A percentile compares a stretch with the other conserved stretches of the same genome.
phyloP scores from a whole-genome alignment of 2,329 filamentous ascomycete genomes.

The Capronia coronata region DNA sequence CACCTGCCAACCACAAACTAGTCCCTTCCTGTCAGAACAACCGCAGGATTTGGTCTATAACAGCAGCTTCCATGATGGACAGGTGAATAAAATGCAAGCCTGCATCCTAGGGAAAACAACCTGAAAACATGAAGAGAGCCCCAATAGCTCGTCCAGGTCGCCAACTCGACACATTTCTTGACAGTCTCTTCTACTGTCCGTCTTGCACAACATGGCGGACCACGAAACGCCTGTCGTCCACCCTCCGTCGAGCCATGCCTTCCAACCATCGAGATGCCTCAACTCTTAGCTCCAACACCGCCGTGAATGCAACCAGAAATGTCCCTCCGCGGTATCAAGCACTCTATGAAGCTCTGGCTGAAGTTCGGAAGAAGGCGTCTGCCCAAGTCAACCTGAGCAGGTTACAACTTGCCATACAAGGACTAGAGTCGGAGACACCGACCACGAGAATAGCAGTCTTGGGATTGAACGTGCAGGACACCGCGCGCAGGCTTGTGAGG shows the following conservation, averaged over 20 bases:
- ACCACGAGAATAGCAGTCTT: slow-evolving; percentile 54
- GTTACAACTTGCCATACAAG: slow-evolving; percentile 53
- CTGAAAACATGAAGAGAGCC: slow-evolving; percentile 10
- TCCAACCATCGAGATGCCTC: slow-evolving; percentile 28
- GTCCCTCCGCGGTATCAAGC: slow-evolving; percentile 48
- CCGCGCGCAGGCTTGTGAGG: slow-evolving; percentile 56
- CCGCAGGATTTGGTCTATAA: too few species aligned
- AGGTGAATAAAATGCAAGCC: too few species aligned
- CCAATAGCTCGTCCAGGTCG: neutral
- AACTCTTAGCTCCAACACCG: slow-evolving; percentile 46
- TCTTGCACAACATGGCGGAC: slow-evolving; percentile 37
- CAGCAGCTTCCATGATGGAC: too few species aligned
- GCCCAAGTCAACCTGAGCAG: slow-evolving; percentile 54
- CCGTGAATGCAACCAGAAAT: slow-evolving; percentile 49
- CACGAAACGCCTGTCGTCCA: slow-evolving; percentile 1
- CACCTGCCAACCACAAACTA: too few species aligned
- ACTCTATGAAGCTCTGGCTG: slow-evolving; percentile 49
- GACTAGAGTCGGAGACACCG: slow-evolving; percentile 49
- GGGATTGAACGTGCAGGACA: slow-evolving; percentile 44
- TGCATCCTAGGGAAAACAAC: too few species aligned
- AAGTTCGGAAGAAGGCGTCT: slow-evolving; percentile 48
- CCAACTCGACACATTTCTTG: slow-evolving; percentile 19
- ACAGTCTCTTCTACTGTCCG: slow-evolving; percentile 34
- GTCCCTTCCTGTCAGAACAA: too few species aligned
- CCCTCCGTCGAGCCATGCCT: slow-evolving; percentile 7